Percentiles rank a stretch among this genome's conserved stretches.
Conservation (phyloP, 192 early-diverging fungal species). For the Backusella liffmaniae region DNA sequence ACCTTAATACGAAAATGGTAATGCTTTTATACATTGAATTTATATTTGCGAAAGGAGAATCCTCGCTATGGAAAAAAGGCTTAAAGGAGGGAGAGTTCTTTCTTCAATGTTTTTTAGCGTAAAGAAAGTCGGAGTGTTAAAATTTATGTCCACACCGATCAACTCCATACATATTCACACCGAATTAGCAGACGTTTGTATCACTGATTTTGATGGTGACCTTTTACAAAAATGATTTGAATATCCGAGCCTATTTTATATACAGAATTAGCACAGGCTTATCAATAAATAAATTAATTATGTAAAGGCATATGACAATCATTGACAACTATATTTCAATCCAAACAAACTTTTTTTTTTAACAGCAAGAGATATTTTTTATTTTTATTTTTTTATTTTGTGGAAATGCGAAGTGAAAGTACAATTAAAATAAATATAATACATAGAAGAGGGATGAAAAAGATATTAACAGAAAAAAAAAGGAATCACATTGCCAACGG, state of each 20-base stretch:
- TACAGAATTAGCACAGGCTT: not conserved
- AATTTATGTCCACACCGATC: not conserved
- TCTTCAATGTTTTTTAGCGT: not conserved
- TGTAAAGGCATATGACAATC: not conserved
- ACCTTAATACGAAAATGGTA: not conserved
- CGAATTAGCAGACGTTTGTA: not conserved
- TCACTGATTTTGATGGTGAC: not conserved
- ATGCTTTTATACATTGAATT: not conserved
- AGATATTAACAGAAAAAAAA: not conserved
- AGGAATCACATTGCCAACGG: slow-evolving; percentile 1
- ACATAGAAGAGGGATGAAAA: not conserved
- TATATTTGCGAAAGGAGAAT: not conserved
- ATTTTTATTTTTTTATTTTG: slow-evolving; percentile 11
- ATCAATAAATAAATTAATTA: not conserved
- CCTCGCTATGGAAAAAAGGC: not conserved
- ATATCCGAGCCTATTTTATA: not conserved
- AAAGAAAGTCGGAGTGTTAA: not conserved
- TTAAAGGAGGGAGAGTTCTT: not conserved
- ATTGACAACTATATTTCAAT: slow-evolving; percentile 3
- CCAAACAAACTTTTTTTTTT: not conserved
- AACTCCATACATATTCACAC: not conserved
- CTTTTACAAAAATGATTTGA: not conserved
- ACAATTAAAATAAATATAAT: slow-evolving; percentile 7
- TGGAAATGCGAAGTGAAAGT: not conserved
- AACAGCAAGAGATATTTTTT: not conserved